Conservation (phyloP, 2,329 filamentous ascomycete genomes). For the Escovopsis sp. region DNA sequence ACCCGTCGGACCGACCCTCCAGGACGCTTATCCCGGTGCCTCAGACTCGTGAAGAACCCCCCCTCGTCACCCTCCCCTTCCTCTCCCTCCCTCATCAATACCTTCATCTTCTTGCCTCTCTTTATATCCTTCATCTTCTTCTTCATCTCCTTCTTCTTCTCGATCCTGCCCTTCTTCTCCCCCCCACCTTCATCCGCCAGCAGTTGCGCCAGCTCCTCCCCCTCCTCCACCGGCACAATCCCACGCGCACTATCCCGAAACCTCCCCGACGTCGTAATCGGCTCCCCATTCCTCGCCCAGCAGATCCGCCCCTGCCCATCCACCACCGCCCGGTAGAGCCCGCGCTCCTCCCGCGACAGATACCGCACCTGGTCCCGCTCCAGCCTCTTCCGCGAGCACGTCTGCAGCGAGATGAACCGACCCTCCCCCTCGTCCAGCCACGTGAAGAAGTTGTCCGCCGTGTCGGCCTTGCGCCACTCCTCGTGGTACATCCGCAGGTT, state of each 20-base stretch:
- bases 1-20: conserved; percentile 50
- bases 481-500: conserved; percentile 71
- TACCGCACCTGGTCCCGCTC: conserved; percentile 74
- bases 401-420: conserved; percentile 48
- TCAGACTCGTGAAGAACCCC: conserved; percentile 18
- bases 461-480: conserved; percentile 64
- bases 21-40: conserved; percentile 42
- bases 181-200: too few relatives aligned
- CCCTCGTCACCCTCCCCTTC: too few relatives aligned
- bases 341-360: conserved; percentile 64
- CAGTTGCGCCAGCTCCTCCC: too few relatives aligned
- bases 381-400: conserved; percentile 57
- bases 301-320: conserved; percentile 61
- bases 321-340: conserved; percentile 65
- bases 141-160: too few relatives aligned
- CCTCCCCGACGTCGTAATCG: conserved; percentile 59
- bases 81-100: background rate
- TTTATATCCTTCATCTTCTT: too few relatives aligned
- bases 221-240: conserved; percentile 46
- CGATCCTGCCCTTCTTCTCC: too few relatives aligned
- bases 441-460: conserved; percentile 82
- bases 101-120: too few relatives aligned
- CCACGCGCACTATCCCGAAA: conserved; percentile 71
- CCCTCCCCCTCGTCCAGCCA: conserved; percentile 81
- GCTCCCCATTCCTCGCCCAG: conserved; percentile 70